Base-by-base conservation (phyloP, 2,329 filamentous ascomycete genomes). In the Aspergillus awamori region DNA sequence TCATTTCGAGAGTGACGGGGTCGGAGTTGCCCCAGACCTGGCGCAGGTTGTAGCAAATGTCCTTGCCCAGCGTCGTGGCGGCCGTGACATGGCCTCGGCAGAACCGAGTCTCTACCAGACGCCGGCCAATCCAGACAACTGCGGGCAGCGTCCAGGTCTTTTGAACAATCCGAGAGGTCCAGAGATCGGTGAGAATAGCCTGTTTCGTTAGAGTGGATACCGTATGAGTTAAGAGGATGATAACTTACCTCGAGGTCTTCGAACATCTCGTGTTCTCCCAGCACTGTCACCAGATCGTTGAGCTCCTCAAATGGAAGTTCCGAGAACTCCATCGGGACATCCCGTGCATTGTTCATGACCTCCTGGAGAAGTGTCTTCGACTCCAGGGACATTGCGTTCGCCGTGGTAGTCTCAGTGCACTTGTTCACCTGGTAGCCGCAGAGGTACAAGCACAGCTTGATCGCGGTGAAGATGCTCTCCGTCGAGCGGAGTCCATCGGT, bases 31-130 rank as follows among this genome's bases (percentile, higher is more conserved):
- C 83, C 70, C 82, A 82, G 5, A 82, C 82, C 22, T 83, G 81
- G 10, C 81, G 80, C 63, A 84, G 76, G 67, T 85, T 85, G 76
- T 85, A 85, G 41, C 80, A 81, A 59, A 85, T 84, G 67, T 83
- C 81, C 67, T 83, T 83, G 70, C 79, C 81, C 2, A 85, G 79
- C 54, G 77, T 75, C 45, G 80, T 76, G 10, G 80, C 77, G 2
- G 75, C 74, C 62, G 79, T 72, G 48, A 79, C 77, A 49, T 80
- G 74, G 43, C 79, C 79, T 33, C 80, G 78, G 45, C 81, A 79
- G 74, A 83, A 84, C 53, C 82, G 81, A 1, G 81, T 81, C 67
- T 81, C 80, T 53, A 85, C 81, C 53, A 85, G 81, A 11, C 80
- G 78, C 45, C 80, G 81, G n/a, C 83, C 83, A 28, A 85, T 81